A percentile compares a stretch with the other conserved stretches of the same genome.
Conservation (phyloP, 1,139 yeast species). For the Citeromyces siamensis region DNA sequence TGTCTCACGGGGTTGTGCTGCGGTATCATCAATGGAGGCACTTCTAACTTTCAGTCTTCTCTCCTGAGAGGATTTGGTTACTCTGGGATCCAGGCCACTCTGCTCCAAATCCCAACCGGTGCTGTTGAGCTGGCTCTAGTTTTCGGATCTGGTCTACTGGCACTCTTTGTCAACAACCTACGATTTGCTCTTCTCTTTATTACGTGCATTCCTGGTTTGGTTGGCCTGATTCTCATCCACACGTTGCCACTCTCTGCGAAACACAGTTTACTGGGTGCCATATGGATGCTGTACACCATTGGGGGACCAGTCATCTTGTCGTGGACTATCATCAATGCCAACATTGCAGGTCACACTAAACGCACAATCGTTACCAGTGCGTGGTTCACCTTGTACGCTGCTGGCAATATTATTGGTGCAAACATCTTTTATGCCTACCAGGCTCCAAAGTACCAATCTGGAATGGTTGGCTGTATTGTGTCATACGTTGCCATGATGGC, state of each 20-base stretch:
- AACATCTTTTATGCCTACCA: constrained; percentile 27
- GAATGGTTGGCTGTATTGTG: constrained; percentile 7
- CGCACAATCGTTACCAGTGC: constrained; percentile 43
- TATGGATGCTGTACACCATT: constrained; percentile 2
- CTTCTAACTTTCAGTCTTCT: constrained; percentile 22
- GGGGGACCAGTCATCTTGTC: neutral
- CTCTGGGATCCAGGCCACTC: constrained; percentile 23
- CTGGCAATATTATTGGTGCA: constrained; percentile 34
- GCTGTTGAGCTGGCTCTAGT: constrained; percentile 18
- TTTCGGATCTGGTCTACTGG: neutral
- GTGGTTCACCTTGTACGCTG: constrained; percentile 47
- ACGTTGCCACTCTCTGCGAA: neutral
- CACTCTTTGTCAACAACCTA: constrained; percentile 8
- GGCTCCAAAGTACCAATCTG: constrained; percentile 21
- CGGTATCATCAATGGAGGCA: constrained; percentile 12
- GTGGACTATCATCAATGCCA: constrained; percentile 11
- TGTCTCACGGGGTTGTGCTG: constrained; percentile 20
- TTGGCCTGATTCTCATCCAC: neutral
- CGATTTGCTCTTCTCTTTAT: constrained; percentile 1
- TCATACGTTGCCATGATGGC: constrained; percentile 29
- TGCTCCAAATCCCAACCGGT: constrained; percentile 37
- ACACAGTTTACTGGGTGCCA: constrained; percentile 1
- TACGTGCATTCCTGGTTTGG: neutral
- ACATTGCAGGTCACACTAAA: constrained; percentile 52
- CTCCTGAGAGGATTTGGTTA: constrained; percentile 26